These are phyloP conservation scores for Pinus albicaulis DNA, from an alignment of 75 land plant genomes.

Conservation along the genomic window DNA sequence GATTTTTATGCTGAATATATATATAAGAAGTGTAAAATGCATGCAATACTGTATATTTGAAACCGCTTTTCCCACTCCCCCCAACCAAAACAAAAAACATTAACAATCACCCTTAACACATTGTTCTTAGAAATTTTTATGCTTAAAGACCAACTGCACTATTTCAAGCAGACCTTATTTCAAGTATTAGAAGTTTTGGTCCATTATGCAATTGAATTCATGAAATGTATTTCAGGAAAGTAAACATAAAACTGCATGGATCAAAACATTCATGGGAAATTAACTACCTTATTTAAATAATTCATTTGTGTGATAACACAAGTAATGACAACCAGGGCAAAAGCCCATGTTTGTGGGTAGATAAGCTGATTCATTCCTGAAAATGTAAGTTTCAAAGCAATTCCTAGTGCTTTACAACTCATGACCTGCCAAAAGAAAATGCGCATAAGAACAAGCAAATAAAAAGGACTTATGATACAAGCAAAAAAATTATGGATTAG, in stretches of 20 bases:
- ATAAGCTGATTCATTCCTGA: slow-evolving; percentile 61
- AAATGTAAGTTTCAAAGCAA: slow-evolving; percentile 75
- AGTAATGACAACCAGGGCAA: slow-evolving; percentile 57
- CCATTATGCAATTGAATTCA: not conserved
- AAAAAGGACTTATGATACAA: not conserved
- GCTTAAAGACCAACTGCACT: not conserved
- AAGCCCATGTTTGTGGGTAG: slow-evolving; percentile 70
- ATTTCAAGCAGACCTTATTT: no score
- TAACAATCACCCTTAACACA: not conserved
- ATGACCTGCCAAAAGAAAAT: slow-evolving; percentile 45
- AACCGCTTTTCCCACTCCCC: no score
- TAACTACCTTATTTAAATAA: slow-evolving; percentile 70
- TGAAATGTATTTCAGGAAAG: not conserved
- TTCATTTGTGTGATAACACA: slow-evolving; percentile 72
- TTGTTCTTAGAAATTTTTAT: not conserved
- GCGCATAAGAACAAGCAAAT: not conserved
- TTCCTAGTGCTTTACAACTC: slow-evolving; percentile 83
- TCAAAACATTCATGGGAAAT: slow-evolving; percentile 1
- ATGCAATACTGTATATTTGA: not conserved
- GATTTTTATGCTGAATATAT: no score
- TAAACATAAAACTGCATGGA: not conserved
- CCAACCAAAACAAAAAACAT: not conserved
- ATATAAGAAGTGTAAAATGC: no score
- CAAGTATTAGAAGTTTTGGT: not conserved
- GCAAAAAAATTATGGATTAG: not conserved